Evolutionary conservation across 2,329 filamentous ascomycete species (phyloP).

Genomic region (Cryphonectria japonica): DNA sequence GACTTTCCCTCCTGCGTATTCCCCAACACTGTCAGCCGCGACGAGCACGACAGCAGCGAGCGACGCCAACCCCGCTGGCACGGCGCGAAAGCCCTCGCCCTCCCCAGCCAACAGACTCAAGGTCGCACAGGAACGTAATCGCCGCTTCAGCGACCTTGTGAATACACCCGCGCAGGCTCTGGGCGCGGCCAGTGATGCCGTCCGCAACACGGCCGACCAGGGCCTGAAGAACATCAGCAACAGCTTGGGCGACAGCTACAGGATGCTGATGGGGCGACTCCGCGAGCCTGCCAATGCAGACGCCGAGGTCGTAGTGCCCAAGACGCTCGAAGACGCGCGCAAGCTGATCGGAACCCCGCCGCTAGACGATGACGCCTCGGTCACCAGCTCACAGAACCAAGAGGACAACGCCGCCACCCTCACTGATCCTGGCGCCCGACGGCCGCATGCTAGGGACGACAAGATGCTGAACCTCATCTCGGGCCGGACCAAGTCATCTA

Average conservation of each 20-base stretch:
- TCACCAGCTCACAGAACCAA: constrained; percentile 55
- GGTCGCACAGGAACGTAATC: constrained; percentile 62
- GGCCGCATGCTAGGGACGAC: constrained; percentile 54
- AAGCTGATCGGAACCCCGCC: constrained; percentile 80
- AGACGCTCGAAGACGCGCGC: constrained; percentile 89
- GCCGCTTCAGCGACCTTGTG: constrained; percentile 82
- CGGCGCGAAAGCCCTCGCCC: constrained; percentile 39
- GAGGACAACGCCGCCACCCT: constrained; percentile 42
- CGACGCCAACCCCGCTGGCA: constrained; percentile 29
- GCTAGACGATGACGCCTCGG: constrained; percentile 62
- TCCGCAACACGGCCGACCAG: constrained; percentile 88
- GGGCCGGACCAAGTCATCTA: constrained; percentile 59
- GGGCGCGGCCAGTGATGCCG: constrained; percentile 80
- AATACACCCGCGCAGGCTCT: constrained; percentile 82
- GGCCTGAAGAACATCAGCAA: constrained; percentile 89
- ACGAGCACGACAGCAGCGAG: constrained; percentile 37
- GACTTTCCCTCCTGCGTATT: constrained; percentile 62
- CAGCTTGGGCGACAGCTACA: constrained; percentile 89
- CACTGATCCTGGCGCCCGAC: constrained; percentile 20
- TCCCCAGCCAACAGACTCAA: constrained; percentile 50
- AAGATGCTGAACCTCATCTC: constrained; percentile 70
- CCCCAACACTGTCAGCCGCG: constrained; percentile 46
- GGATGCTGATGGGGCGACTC: constrained; percentile 86
- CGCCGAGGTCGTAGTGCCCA: constrained; percentile 68
- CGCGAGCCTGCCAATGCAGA: constrained; percentile 53